Base-by-base conservation (phyloP, 2,329 filamentous ascomycete species). In the Gremmenia infestans region DNA sequence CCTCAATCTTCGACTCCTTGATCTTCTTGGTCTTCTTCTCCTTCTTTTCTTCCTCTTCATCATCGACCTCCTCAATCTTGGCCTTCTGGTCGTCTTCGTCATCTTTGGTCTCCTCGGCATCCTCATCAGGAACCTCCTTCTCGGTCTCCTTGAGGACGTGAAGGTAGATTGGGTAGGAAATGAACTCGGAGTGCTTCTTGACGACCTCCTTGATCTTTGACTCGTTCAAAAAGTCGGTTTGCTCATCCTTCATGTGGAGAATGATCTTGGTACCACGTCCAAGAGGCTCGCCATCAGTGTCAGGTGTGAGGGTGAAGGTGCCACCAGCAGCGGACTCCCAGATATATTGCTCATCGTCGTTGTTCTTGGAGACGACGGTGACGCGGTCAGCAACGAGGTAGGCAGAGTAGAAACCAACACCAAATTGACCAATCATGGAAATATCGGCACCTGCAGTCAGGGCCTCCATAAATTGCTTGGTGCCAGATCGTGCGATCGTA, bases 131-230 rank as follows among this genome's bases (percentile, higher is more conserved):
- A 63, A 97, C 91, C 83, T 99, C 94, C 71, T 84, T 97, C 89
- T 99, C 94, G 65, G 87, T 92, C 89, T 99, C 94, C 89, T 99
- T 99, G 76, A 89, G 79, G 72, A 99, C 92, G 81, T 99, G 94
- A 67, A 99, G 93, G 85, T 97, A 99, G 88, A 99, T 99, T 73
- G 94, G 94, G 85, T 99, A 99, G 51, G 94, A 97, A 82, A 99
- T 99, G 85, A 99, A 99, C 82, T 99, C 94, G 74, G 94, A 97
- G 89, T 99, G 94, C 90, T 99, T 99, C 91, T 97, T 97, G 83
- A 99, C 92, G 66, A 99, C 93, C 84, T 99, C 94, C 89, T 99
- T 99, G 83, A 99, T 88, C 85, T 93, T 94, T 83, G 83, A 83
- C 88, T 99, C 94, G 78, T 97, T 95, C 67, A 97, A 83, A 86